Evolutionary conservation across 2,329 filamentous ascomycete species (phyloP).

Genomic region (Parafenestella ontariensis): DNA sequence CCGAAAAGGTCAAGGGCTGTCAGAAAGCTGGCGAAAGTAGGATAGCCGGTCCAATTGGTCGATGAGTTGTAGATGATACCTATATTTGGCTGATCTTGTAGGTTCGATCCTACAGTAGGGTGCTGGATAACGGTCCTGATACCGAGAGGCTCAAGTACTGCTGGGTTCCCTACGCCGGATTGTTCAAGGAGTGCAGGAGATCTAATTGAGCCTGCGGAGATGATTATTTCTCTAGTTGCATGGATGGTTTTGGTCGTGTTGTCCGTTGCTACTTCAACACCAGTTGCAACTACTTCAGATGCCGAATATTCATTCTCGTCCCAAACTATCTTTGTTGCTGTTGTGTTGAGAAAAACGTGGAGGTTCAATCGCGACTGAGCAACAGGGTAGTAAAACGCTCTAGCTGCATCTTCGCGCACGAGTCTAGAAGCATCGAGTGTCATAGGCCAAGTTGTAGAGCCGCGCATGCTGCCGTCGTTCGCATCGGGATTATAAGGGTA

Average conservation of each 20-base stretch:
- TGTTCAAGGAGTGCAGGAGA: constrained; percentile 45
- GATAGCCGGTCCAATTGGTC: constrained; percentile 48
- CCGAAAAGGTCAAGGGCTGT: constrained; percentile 47
- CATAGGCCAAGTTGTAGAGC: constrained; percentile 52
- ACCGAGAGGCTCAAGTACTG: constrained; percentile 29
- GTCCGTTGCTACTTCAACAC: constrained; percentile 31
- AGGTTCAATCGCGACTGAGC: constrained; percentile 51
- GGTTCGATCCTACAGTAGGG: constrained; percentile 41
- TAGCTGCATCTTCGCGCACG: constrained; percentile 56
- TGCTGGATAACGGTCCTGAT: constrained; percentile 28
- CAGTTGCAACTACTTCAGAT: constrained; percentile 21
- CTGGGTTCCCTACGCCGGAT: constrained; percentile 47
- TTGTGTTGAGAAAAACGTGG: constrained; percentile 52
- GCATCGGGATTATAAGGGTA: constrained; percentile 51
- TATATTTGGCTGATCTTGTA: constrained; percentile 46
- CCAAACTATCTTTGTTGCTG: constrained; percentile 53
- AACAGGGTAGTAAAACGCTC: constrained; percentile 57
- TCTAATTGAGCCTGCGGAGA: constrained; percentile 45
- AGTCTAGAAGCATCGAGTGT: constrained; percentile 50
- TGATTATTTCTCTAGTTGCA: constrained; percentile 41
- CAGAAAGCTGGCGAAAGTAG: constrained; percentile 47
- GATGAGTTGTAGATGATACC: constrained; percentile 31
- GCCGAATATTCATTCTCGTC: background rate
- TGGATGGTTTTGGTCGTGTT: constrained; percentile 24
- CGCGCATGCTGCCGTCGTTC: constrained; percentile 55